These are phyloP conservation scores for Entonaema liquescens DNA, from an alignment of 495 filamentous ascomycete genomes.

Conservation along the genomic window DNA sequence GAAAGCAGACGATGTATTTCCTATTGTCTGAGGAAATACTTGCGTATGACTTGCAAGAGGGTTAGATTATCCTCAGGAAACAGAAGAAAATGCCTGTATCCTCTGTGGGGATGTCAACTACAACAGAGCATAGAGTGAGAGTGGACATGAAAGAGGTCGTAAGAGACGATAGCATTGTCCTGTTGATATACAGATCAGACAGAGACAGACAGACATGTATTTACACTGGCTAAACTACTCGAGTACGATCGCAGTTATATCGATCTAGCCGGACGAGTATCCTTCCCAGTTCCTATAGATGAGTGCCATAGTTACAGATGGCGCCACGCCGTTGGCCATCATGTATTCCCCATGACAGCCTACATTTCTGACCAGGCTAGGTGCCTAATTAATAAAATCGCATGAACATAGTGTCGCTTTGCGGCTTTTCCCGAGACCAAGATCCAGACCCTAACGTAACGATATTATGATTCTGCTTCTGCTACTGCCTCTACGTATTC, in stretches of 20 bases:
- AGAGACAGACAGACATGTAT: not conserved
- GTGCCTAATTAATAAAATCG: not conserved
- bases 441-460: not conserved
- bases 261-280: slow-evolving; percentile 3
- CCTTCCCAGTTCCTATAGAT: slow-evolving; percentile 16
- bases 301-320: slow-evolving; percentile 23
- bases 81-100: not conserved
- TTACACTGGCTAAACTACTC: not conserved
- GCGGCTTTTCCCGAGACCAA: not conserved
- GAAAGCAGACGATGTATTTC: not conserved
- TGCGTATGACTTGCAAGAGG: not conserved
- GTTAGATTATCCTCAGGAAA: not conserved
- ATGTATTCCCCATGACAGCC: not conserved
- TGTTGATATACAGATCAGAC: slow-evolving; percentile 2
- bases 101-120: not conserved
- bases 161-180: not conserved
- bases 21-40: slow-evolving; percentile 5
- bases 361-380: not conserved
- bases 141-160: not conserved
- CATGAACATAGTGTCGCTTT: not conserved
- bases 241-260: not conserved
- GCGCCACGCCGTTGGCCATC: not conserved
- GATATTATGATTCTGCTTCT: not conserved
- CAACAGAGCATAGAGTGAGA: not conserved
- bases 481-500: not conserved